phyloP scores from a whole-genome alignment of 164 flowering plant species.

The Magnolia changhungtana region DNA sequence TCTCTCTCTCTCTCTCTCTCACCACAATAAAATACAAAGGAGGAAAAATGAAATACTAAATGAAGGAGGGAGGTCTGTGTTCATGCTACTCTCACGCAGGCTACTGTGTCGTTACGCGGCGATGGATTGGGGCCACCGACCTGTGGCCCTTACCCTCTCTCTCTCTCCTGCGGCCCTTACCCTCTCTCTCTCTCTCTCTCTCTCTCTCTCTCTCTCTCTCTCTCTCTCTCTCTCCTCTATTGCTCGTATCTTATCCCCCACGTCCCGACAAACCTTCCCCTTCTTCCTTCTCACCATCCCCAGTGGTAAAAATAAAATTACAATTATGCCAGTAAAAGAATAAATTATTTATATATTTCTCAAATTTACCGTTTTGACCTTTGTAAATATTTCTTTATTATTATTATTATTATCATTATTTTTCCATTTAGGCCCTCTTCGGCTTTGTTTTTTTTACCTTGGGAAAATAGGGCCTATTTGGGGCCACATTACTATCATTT shows the following conservation, averaged over 20 bases:
- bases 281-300: background rate
- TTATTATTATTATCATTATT: no score
- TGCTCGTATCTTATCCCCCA: slow-evolving; percentile 15
- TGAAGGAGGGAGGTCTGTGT: slow-evolving; percentile 15
- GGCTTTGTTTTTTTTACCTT: no score
- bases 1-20: slow-evolving; percentile 15
- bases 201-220: slow-evolving; percentile 12
- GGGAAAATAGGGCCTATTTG: no score
- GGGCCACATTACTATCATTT: no score
- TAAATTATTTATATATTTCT: no score
- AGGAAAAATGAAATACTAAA: slow-evolving; percentile 12
- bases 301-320: background rate
- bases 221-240: slow-evolving; percentile 20
- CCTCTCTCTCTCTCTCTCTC: slow-evolving; percentile 21
- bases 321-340: background rate
- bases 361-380: background rate
- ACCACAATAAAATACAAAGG: slow-evolving; percentile 20
- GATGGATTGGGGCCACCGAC: slow-evolving; percentile 37
- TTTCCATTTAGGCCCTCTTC: no score
- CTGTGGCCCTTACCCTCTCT: slow-evolving; percentile 30
- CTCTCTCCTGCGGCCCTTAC: slow-evolving; percentile 24
- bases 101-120: slow-evolving; percentile 27
- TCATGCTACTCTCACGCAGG: slow-evolving; percentile 27
- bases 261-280: slow-evolving; percentile 14
- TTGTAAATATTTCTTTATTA: no score